Evolutionary conservation across 1,284 basidiomycete genomes (phyloP).

Genomic region (Pseudozyma tsukubaensis): DNA sequence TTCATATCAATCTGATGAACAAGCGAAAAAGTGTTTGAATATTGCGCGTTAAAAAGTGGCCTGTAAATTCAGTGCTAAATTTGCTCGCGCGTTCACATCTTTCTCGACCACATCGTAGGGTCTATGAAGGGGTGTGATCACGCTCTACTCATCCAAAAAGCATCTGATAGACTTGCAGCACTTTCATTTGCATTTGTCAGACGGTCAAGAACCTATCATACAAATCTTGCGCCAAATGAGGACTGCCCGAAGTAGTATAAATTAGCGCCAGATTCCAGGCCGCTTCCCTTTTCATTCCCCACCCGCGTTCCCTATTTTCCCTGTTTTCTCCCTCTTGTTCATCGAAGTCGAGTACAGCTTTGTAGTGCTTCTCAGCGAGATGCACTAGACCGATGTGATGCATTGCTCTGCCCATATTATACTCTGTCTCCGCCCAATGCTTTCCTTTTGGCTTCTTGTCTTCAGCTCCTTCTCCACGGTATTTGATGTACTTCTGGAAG

Average conservation of each 20-base stretch:
- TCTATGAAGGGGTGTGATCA: too few relatives aligned
- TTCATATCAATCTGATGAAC: neutral
- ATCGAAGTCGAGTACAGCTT: slow-evolving; percentile 33
- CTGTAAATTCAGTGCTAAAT: too few relatives aligned
- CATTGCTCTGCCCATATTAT: slow-evolving; percentile 89
- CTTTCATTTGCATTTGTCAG: neutral
- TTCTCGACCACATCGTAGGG: neutral
- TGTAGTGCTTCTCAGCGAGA: slow-evolving; percentile 60
- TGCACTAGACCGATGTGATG: slow-evolving; percentile 76
- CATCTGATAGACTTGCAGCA: slow-evolving; percentile 20
- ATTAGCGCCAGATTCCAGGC: slow-evolving; percentile 63
- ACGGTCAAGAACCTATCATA: slow-evolving; percentile 39
- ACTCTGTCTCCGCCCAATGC: slow-evolving; percentile 77
- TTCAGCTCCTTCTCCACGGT: slow-evolving; percentile 73
- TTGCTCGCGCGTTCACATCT: neutral
- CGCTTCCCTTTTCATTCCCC: slow-evolving; percentile 53
- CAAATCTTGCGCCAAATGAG: slow-evolving; percentile 28
- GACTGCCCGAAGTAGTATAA: slow-evolving; percentile 50
- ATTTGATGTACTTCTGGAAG: slow-evolving; percentile 67
- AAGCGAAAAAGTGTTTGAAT: neutral
- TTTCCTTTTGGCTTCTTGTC: slow-evolving; percentile 71
- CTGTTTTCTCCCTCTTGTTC: neutral
- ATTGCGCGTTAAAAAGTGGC: too few relatives aligned
- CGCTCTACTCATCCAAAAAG: too few relatives aligned
- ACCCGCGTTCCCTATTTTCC: neutral